Evolutionary conservation across 257 asterid species (phyloP), one percentile per base, ranked within the genome.

Genomic region (Cynanchum wilfordii): DNA sequence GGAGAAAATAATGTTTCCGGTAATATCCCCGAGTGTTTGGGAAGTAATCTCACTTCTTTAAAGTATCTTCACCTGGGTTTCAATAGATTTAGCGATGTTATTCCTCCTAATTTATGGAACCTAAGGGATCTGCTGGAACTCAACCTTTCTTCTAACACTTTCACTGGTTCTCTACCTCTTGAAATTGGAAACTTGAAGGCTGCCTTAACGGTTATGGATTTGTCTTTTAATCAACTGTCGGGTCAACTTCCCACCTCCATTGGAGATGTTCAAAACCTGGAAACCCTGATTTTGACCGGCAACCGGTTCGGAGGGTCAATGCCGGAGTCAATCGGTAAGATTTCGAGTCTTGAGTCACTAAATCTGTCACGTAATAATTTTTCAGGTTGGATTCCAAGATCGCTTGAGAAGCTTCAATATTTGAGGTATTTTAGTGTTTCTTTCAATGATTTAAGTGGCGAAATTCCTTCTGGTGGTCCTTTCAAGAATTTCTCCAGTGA

Each of bases 381-480:
- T 7, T 69, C 79, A 2, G 83, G 84, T 50, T 7, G 17, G 30
- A 80, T 83, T 10, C 82, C 86, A 0, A 55, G 12, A 25, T 76
- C 80, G 24, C 29, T 79, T 6, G 79, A 66, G 73, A 36, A 33
- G 17, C 76, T 82, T 51, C 27, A 0, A 4, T 20, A 51, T 29
- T 72, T 82, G 5, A 50, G 25, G 24, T 42, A 65, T 49, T 71
- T 76, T 9, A 70, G 79, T 65, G 72, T 73, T 15, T 76, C 81
- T 5, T 72, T 36, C n/a, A 82, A 82, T n/a, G 25, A 68, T 24
- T 65, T 79, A 19, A 49, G 16, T 7, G 81, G 81, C 25, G 77
- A 72, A 70, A 82, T 82, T 69, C 83, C 83, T n/a, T 19, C 52
- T 1, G 45, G 66, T 0, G 86, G 77, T 22, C 81, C 79, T 47